phyloP scores from a whole-genome alignment of 371 early-diverging fungal genomes.

The Neoconidiobolus thromboides region DNA sequence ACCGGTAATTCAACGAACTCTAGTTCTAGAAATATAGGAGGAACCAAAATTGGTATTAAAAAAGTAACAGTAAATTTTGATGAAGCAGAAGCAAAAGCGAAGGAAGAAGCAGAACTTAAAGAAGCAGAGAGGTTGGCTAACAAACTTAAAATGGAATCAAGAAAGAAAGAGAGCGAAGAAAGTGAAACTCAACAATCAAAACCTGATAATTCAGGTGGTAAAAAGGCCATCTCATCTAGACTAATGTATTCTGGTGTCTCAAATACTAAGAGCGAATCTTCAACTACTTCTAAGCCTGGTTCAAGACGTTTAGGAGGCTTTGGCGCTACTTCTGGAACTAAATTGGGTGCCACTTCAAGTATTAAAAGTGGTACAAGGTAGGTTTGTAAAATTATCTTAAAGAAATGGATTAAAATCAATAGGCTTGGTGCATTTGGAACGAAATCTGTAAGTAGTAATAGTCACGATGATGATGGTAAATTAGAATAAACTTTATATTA shows the following conservation, averaged over 20 bases:
- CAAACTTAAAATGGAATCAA: neutral
- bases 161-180: neutral
- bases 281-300: neutral
- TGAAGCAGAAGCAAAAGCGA: slow-evolving; percentile 76
- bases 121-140: neutral
- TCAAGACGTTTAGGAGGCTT: neutral
- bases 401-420: too few relatives aligned
- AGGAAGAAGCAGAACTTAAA: slow-evolving; percentile 45
- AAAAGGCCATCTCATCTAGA: neutral
- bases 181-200: too few relatives aligned
- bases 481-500: neutral
- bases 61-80: slow-evolving; percentile 66
- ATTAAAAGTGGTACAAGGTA: too few relatives aligned
- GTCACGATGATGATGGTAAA: neutral
- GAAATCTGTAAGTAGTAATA: too few relatives aligned
- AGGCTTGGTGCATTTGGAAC: too few relatives aligned
- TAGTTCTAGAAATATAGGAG: too few relatives aligned
- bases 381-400: too few relatives aligned
- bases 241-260: neutral
- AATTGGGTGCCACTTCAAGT: neutral
- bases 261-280: too few relatives aligned
- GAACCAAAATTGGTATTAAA: neutral
- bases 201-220: too few relatives aligned
- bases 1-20: too few relatives aligned
- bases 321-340: slow-evolving; percentile 11